These are phyloP conservation scores for Pseudognaphalium luteoalbum DNA, from an alignment of 129 eudicot species.

Conservation along the genomic window DNA sequence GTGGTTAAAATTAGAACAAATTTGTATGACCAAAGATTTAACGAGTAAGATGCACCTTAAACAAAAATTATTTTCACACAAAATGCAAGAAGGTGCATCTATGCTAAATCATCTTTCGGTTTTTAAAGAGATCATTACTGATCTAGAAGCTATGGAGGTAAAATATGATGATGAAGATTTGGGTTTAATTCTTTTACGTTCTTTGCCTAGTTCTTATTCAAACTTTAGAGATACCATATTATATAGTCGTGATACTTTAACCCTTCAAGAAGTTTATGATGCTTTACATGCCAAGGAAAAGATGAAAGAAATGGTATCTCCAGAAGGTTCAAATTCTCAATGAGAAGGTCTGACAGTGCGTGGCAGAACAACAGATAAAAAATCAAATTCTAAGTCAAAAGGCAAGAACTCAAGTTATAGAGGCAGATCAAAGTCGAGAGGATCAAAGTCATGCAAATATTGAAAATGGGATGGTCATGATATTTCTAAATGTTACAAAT, in stretches of 20 bases:
- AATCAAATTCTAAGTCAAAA: neutral
- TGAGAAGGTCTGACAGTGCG: conserved; percentile 10
- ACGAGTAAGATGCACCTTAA: conserved; percentile 13
- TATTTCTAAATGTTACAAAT: conserved; percentile 10
- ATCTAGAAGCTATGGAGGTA: conserved; percentile 7
- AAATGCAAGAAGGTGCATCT: conserved; percentile 12
- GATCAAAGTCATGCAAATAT: conserved; percentile 8
- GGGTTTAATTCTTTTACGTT: conserved; percentile 6
- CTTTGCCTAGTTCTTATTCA: conserved; percentile 19
- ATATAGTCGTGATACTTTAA: conserved; percentile 14
- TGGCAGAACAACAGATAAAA: conserved; percentile 7
- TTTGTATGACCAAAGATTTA: conserved; percentile 12
- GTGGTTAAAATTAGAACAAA: conserved; percentile 8
- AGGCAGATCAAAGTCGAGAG: conserved; percentile 12
- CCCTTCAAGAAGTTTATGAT: conserved; percentile 8
- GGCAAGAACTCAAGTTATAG: conserved; percentile 16
- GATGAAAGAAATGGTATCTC: conserved; percentile 13
- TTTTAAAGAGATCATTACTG: neutral
- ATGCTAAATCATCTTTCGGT: neutral
- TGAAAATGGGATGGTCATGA: conserved; percentile 7
- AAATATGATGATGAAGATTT: conserved; percentile 11
- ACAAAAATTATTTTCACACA: conserved; percentile 10
- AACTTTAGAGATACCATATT: conserved; percentile 21
- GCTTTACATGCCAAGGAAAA: conserved; percentile 19
- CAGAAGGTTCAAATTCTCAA: conserved; percentile 13